Evolutionary conservation across 2,329 filamentous ascomycete genomes (phyloP).

Genomic region (Didymella arachidicola): DNA sequence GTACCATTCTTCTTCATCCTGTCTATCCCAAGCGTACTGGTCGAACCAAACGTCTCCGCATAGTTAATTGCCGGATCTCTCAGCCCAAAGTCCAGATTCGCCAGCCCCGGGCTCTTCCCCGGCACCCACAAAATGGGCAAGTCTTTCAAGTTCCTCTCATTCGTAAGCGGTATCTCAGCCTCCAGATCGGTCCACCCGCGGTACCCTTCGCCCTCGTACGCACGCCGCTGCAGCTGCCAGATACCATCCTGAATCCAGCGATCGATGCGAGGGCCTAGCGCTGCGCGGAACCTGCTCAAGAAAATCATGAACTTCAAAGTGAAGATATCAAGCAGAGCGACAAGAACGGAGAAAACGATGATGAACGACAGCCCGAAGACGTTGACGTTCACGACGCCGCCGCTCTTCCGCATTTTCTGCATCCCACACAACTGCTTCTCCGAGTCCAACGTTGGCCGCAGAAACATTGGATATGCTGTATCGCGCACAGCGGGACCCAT

Average conservation of each 20-base stretch:
- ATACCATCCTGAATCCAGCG: conserved; percentile 41
- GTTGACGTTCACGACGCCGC: conserved; percentile 35
- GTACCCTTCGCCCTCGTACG: conserved; percentile 30
- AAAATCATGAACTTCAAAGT: conserved; percentile 32
- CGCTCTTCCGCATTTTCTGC: conserved; percentile 29
- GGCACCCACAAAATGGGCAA: conserved; percentile 15
- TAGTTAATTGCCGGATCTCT: conserved; percentile 9
- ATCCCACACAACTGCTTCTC: conserved; percentile 27
- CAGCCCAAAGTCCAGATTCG: neutral
- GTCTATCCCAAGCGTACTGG: neutral
- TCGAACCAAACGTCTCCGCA: neutral
- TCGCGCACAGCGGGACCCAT: conserved; percentile 21
- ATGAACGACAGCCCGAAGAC: conserved; percentile 34
- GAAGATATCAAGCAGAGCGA: conserved; percentile 24
- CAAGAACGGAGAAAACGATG: conserved; percentile 18
- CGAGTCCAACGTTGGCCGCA: neutral
- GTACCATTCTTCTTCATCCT: neutral
- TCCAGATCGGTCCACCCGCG: conserved; percentile 25
- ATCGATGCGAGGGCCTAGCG: conserved; percentile 31
- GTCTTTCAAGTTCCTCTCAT: conserved; percentile 15
- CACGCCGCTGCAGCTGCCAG: conserved; percentile 37
- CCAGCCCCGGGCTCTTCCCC: conserved; percentile 9
- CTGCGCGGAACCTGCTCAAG: conserved; percentile 22
- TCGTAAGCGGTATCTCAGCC: conserved; percentile 28
- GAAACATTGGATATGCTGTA: neutral